phyloP scores from a whole-genome alignment of 495 filamentous ascomycete species.

The Trichoderma virens region DNA sequence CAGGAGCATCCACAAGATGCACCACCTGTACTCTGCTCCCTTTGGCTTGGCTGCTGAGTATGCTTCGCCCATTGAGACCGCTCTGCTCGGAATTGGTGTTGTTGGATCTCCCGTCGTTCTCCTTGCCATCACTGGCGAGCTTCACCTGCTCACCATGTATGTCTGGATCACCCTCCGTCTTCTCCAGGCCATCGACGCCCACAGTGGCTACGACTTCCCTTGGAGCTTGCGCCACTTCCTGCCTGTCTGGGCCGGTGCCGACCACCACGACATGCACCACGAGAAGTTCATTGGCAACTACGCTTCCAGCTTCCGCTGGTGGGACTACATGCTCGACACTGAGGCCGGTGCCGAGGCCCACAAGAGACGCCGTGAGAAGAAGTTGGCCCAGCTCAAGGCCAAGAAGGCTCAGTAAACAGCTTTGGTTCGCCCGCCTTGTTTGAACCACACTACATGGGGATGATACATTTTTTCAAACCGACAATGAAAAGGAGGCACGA shows the following conservation, averaged over 20 bases:
- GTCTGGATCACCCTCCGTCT: conserved; percentile 88
- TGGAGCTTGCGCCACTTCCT: conserved; percentile 93
- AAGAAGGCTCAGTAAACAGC: conserved; percentile 57
- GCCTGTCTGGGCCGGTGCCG: conserved; percentile 96
- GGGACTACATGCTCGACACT: conserved; percentile 91
- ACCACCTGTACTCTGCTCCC: conserved; percentile 95
- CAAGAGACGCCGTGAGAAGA: conserved; percentile 75
- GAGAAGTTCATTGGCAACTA: conserved; percentile 98
- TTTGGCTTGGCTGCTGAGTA: conserved; percentile 97
- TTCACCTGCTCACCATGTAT: conserved; percentile 97
- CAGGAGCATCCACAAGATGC: conserved; percentile 93
- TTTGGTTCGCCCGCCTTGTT: background rate
- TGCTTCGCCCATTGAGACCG: conserved; percentile 94
- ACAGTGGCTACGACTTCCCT: conserved; percentile 96
- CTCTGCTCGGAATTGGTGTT: conserved; percentile 91
- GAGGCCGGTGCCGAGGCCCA: conserved; percentile 83
- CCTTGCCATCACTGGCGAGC: conserved; percentile 72
- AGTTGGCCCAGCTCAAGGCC: conserved; percentile 49
- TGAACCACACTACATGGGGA: background rate
- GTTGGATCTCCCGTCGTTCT: conserved; percentile 78
- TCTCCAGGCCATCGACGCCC: conserved; percentile 96
- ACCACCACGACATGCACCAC: conserved; percentile 94
- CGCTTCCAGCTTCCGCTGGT: conserved; percentile 96
- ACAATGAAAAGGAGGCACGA: background rate
- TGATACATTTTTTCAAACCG: background rate